Evolutionary conservation across 2,329 filamentous ascomycete species (phyloP), one percentile per base, ranked within the genome.

Genomic region (Aplosporella prunicola): DNA sequence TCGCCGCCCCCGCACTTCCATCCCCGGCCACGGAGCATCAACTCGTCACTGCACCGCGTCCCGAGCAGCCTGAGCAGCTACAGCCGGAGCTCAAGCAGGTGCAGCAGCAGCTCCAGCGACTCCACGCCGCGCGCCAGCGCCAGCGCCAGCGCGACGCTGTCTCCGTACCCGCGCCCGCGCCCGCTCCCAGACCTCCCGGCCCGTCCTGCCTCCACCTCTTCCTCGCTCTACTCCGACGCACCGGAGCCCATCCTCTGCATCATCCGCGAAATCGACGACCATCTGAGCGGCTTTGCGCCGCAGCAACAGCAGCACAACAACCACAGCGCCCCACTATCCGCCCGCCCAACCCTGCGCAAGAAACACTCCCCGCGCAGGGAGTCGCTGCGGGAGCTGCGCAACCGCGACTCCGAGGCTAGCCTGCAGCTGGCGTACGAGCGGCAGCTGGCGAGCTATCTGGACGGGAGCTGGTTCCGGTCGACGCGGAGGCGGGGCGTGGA

Each of bases 381-480:
- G 20, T 55, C 47, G 0, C 35, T 61, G 29, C 51, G 58, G 18
- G 48, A 48, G 18, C 34, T 61, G 14, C 40, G 58, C 36, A 52
- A 48, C 5, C 57, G 54, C 37, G 52, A 57, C 22, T 56, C 51
- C 3, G 58, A 60, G 10, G 51, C 51, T 8, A 55, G 52, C 37
- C 39, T 60, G 41, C 52, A 56, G 43, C 43, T 35, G 16, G 41
- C 50, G 5, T 59, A 52, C 35, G 51, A 58, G 33, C 45, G 51
- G 22, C 51, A 49, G 43, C 47, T 53, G 13, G 47, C 45, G 9
- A 48, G 47, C 18, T 58, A 58, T 34, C 34, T 60, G 29, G 47
- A 47, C 16, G 54, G 53, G 14, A 43, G 42, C 7, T 37, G 56
- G 11, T 53, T 51, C 38, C 18, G 17, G 30, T 31, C 18, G 9